Evolutionary conservation across 2,329 filamentous ascomycete species (phyloP).

Genomic region (Fusarium veterinarium): DNA sequence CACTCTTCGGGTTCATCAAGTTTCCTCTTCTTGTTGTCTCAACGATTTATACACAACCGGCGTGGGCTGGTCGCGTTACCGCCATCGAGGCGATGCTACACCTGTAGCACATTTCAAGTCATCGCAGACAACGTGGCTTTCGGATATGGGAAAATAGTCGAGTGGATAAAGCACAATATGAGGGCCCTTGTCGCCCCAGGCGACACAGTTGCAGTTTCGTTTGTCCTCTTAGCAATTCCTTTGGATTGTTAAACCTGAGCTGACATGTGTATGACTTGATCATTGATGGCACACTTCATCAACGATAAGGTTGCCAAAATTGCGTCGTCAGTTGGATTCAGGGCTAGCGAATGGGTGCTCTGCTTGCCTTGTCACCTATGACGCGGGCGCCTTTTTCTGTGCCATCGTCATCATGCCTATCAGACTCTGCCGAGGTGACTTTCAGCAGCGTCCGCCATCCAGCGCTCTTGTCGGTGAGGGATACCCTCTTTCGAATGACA

Average conservation of each 20-base stretch:
- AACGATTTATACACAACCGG: background rate
- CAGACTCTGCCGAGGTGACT: constrained; percentile 4
- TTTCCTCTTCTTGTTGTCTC: background rate
- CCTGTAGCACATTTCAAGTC: constrained; percentile 20
- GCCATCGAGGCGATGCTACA: constrained; percentile 7
- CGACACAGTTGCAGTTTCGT: constrained; percentile 13
- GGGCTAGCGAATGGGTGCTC: constrained; percentile 22
- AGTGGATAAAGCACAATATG: constrained; percentile 3
- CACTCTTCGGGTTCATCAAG: background rate
- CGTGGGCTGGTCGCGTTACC: background rate
- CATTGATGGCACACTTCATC: background rate
- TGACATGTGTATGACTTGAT: constrained; percentile 27
- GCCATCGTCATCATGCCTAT: background rate
- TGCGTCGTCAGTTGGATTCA: constrained; percentile 8
- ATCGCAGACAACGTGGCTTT: constrained; percentile 12
- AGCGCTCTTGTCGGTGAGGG: constrained; percentile 15
- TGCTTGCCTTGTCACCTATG: constrained; percentile 6
- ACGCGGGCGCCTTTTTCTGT: constrained; percentile 20
- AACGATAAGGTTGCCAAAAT: background rate
- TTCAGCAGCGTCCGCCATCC: constrained; percentile 4
- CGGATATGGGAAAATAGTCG: constrained; percentile 2
- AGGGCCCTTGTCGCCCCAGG: constrained; percentile 12
- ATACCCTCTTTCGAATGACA: constrained; percentile 6
- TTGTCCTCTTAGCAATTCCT: constrained; percentile 10
- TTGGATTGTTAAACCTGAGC: constrained; percentile 9